phyloP scores from a whole-genome alignment of 148 eudicot genomes.

The Tetragonia tetragonoides region DNA sequence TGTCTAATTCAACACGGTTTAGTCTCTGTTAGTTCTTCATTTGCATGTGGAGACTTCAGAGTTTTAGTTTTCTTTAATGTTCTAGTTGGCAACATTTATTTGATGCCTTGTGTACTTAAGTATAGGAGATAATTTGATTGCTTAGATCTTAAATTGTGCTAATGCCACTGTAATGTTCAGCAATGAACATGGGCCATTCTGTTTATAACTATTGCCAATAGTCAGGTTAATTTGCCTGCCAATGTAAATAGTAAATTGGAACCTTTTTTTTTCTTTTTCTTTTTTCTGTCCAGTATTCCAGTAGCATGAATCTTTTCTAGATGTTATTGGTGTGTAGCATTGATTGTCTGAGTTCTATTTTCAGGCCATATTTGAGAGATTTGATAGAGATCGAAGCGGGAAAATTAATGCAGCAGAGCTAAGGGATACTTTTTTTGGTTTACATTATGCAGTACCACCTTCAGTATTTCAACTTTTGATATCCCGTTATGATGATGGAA shows the following conservation, averaged over 20 bases:
- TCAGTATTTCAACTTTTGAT: slow-evolving; percentile 66
- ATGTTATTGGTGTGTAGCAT: neutral
- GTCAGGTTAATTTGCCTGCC: neutral
- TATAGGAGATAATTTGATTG: neutral
- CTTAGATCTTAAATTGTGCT: slow-evolving; percentile 1
- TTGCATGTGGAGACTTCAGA: no score
- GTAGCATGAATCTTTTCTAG: slow-evolving; percentile 4
- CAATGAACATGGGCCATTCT: neutral
- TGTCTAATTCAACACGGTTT: neutral
- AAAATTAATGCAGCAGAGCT: slow-evolving; percentile 59
- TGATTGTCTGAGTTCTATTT: slow-evolving; percentile 9
- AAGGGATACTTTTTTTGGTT: slow-evolving; percentile 62
- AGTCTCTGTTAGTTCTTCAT: neutral
- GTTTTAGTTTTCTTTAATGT: neutral
- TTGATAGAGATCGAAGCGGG: slow-evolving; percentile 73
- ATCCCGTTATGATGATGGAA: slow-evolving; percentile 53
- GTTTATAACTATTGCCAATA: neutral
- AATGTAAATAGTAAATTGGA: neutral
- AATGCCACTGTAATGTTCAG: neutral
- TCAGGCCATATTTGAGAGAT: slow-evolving; percentile 70
- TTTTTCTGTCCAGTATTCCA: neutral
- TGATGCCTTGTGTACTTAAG: neutral
- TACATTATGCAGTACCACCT: slow-evolving; percentile 69
- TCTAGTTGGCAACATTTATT: neutral
- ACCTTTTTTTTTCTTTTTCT: no score